Percentiles rank a stretch among this genome's conserved stretches.
These are phyloP conservation scores for Malassezia japonica DNA, from an alignment of 1,284 basidiomycete genomes.

Conservation along the genomic window DNA sequence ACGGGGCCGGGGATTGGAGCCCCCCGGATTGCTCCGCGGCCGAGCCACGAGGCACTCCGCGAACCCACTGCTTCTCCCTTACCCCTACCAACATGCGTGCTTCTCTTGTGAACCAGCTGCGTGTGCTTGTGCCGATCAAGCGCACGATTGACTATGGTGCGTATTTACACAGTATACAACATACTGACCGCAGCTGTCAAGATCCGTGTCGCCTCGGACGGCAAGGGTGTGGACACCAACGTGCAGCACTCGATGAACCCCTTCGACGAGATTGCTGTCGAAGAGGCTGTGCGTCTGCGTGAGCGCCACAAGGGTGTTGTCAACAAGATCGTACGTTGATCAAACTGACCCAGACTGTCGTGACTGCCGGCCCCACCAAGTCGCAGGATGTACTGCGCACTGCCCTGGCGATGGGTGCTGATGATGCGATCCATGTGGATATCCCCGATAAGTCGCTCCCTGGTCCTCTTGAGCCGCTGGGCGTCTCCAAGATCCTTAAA, in stretches of 20 bases:
- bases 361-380: slow-evolving; percentile 87
- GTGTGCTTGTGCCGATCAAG: slow-evolving; percentile 47
- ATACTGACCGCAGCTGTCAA: slow-evolving; percentile 33
- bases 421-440: slow-evolving; percentile 83
- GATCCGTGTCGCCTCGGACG: slow-evolving; percentile 46
- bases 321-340: slow-evolving; percentile 37
- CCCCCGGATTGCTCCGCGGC: slow-evolving; percentile 15
- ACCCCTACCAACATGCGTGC: slow-evolving; percentile 29
- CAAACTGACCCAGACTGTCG: slow-evolving; percentile 53
- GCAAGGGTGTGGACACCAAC: slow-evolving; percentile 47
- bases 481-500: slow-evolving; percentile 72
- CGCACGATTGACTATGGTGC: slow-evolving; percentile 47
- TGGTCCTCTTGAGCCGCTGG: slow-evolving; percentile 66
- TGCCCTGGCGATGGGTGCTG: slow-evolving; percentile 94
- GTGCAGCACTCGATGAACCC: slow-evolving; percentile 52
- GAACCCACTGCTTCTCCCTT: background rate
- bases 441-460: slow-evolving; percentile 56
- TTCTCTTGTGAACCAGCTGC: slow-evolving; percentile 41
- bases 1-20: background rate
- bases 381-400: slow-evolving; percentile 82
- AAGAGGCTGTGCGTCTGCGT: slow-evolving; percentile 87
- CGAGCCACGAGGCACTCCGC: background rate
- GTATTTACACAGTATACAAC: slow-evolving; percentile 1
- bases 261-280: slow-evolving; percentile 61
- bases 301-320: slow-evolving; percentile 60